Percentiles rank a stretch among this genome's conserved stretches.
Evolutionary conservation across 2,329 filamentous ascomycete species (phyloP).

Genomic region (Clonostachys rosea): DNA sequence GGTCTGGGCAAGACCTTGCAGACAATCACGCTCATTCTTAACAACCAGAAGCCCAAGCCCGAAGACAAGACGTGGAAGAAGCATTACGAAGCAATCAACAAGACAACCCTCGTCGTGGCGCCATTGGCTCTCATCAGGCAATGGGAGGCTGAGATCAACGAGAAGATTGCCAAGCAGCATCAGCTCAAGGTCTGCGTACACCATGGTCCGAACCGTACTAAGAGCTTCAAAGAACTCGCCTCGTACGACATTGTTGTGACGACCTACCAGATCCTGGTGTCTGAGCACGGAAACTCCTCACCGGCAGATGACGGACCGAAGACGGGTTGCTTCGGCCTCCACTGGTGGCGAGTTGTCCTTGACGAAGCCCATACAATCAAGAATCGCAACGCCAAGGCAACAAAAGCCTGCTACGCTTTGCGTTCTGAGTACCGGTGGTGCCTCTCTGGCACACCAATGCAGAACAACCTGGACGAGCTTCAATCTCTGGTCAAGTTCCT

Average conservation of each 20-base stretch:
- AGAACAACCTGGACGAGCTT: constrained; percentile 95
- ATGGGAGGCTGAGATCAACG: constrained; percentile 90
- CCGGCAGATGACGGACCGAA: constrained; percentile 58
- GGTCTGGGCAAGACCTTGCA: constrained; percentile 92
- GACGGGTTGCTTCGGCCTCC: constrained; percentile 81
- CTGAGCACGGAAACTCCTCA: constrained; percentile 73
- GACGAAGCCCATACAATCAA: constrained; percentile 99
- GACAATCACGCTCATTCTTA: constrained; percentile 82
- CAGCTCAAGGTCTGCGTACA: constrained; percentile 81
- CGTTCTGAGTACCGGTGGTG: constrained; percentile 91
- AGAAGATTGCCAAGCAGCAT: constrained; percentile 68
- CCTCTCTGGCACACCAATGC: constrained; percentile 92
- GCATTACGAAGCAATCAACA: constrained; percentile 64
- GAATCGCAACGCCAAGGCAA: constrained; percentile 93
- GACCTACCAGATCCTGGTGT: constrained; percentile 92
- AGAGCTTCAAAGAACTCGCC: constrained; percentile 70
- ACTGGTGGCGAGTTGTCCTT: constrained; percentile 93
- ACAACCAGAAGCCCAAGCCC: constrained; percentile 65
- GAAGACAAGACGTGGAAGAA: constrained; percentile 60
- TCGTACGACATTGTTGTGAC: constrained; percentile 94
- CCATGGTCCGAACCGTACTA: constrained; percentile 82
- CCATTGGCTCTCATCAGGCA: constrained; percentile 93
- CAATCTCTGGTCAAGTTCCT: constrained; percentile 92
- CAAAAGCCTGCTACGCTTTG: constrained; percentile 84
- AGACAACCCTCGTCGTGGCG: constrained; percentile 85